A percentile compares a stretch with the other conserved stretches of the same genome.
phyloP scores from a whole-genome alignment of 352 stramenopile genomes.

The Vaucheria bursata region DNA sequence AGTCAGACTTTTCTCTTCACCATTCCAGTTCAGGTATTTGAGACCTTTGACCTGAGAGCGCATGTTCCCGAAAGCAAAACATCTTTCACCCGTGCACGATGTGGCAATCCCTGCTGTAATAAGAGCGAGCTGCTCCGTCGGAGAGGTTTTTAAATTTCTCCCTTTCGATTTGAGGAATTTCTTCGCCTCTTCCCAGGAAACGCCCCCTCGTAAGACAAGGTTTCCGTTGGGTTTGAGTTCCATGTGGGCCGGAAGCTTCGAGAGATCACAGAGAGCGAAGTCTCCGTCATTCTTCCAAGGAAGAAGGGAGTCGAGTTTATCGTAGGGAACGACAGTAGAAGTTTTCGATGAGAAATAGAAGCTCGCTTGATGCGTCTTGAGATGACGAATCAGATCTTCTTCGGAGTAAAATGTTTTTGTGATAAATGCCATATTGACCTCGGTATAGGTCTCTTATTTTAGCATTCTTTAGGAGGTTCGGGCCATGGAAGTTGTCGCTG shows the following conservation, averaged over 20 bases:
- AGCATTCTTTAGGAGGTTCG: background rate
- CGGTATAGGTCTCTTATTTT: too few relatives aligned
- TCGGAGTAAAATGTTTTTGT: background rate
- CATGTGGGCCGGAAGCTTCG: background rate
- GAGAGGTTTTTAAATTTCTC: background rate
- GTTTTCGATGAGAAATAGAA: background rate
- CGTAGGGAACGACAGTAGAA: background rate
- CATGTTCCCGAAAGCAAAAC: constrained; percentile 3
- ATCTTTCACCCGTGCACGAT: background rate
- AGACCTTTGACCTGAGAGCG: background rate
- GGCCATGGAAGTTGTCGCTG: background rate
- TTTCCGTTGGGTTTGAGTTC: background rate
- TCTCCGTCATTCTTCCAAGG: too few relatives aligned
- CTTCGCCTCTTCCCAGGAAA: background rate
- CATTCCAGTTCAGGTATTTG: background rate
- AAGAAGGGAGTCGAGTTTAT: background rate
- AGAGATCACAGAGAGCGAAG: background rate
- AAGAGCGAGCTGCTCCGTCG: background rate
- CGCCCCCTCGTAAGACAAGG: background rate
- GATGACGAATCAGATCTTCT: background rate
- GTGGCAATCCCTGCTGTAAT: background rate
- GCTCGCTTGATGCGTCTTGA: background rate
- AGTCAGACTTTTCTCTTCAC: background rate
- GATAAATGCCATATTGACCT: too few relatives aligned
- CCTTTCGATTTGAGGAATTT: background rate